Evolutionary conservation across 345 rosid species (phyloP), one percentile per base, ranked within the genome.

Genomic region (Gynandropsis gynandra): DNA sequence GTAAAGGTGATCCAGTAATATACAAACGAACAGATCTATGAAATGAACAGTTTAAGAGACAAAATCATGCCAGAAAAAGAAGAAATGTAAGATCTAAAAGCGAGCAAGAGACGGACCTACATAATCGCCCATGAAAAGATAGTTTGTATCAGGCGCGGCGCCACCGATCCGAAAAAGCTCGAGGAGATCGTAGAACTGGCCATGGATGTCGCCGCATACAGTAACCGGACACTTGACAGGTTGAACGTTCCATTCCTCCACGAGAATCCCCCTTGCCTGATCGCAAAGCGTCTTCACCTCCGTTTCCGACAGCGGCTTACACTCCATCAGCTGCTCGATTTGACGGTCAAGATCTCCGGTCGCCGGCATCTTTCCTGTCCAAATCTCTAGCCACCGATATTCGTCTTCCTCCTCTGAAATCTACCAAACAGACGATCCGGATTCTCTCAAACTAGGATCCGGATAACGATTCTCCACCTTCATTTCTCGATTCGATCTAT

Each of bases 221-320:
- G 97, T 89, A 54, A 89, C 97, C 46, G 97, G 97, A 70, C 97
- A 89, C 73, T 89, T 89, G 17, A 89, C 97, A 56, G 94, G 88
- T 74, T 89, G 97, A 49, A 89, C 97, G 86, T 89, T 89, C 87
- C 95, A 89, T 71, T 89, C 97, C 74, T 89, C 97, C 18, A 83
- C 94, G 14, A 89, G 81, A 67, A 89, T 76, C 70, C 86, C 83
- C 58, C 82, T 77, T 17, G 97, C 97, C 42, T 89, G 89, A 56
- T 86, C 97, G 74, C 97, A 89, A 5, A 89, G 76, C 40, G 70
- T 61, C 86, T 79, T 83, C 38, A 89, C 97, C 77, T 89, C 97
- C 66, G 80, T 74, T 59, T 89, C 97, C 15, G 89, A 55, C 24
- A 85, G 69, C 63, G 94, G 63, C 73, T 85, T 89, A 74, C 95